Base-by-base conservation (phyloP, 148 eudicot genomes). In the Dianthus caryophyllus region DNA sequence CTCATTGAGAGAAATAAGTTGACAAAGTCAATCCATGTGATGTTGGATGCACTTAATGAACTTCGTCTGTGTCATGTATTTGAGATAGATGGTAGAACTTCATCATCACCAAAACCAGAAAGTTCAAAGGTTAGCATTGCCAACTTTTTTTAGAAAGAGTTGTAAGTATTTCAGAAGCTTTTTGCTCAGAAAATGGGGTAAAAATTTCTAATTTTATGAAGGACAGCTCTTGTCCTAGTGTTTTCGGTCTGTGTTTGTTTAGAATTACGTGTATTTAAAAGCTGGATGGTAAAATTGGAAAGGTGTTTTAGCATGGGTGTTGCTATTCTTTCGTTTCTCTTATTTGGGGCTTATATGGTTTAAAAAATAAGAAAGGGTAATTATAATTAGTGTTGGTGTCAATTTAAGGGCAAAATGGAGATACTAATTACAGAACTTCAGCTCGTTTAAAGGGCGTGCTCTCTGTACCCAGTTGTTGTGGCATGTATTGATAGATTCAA, bases 11-110 rank as follows among this genome's bases (percentile, higher is more conserved):
- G 87, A 67, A 94, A 94, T 78, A 77, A 46, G 63, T 64, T 94
- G 81, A 75, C 69, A 33, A 90, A 88, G 80, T 88, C 99, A 14
- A 78, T 85, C 79, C 88, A 90, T 64, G 83, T 84, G 61, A 79
- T 82, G 72, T 71, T 94, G 82, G 80, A 83, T 75, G 86, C 88
- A 71, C 86, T 94, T 46, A 94, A 94, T 79, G 93, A 86, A 80
- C 87, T 94, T 73, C 86, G 99, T 18, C 73, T 86, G 49, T 82
- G 89, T 75, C 77, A 88, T 80, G 84, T 84, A 29, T 57, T 82
- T 82, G 97, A 86, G 72, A 85, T 81, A 76, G 71, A 72, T 70
- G 58, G 73, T 59, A 76, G 83, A n/a, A 77, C 84, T 63, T 53
- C 75, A 38, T 59, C 50, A 51, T 64, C 87, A 25, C 66, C 71